Evolutionary conservation across 805 yeast genomes (phyloP).

Genomic region (Sungouiozyma ichnusensis): DNA sequence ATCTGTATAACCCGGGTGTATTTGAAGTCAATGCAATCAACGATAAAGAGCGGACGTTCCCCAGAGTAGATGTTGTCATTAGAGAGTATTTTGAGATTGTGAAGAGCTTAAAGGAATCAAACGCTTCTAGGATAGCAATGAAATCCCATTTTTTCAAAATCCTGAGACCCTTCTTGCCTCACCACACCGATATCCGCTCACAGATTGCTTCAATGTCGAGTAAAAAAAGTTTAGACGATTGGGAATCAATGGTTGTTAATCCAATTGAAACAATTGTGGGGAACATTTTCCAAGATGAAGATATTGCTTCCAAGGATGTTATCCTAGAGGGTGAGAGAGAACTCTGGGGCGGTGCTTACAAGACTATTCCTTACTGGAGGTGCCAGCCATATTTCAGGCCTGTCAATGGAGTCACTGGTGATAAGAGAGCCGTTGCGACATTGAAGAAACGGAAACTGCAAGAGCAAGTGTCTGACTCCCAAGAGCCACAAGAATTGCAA

Average conservation of each 20-base stretch:
- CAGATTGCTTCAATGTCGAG: constrained; percentile 45
- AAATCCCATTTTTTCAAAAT: constrained; percentile 88
- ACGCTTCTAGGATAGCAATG: constrained; percentile 73
- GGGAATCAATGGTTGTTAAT: constrained; percentile 44
- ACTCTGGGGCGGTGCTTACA: constrained; percentile 74
- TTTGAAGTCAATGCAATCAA: constrained; percentile 36
- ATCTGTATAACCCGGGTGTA: constrained; percentile 85
- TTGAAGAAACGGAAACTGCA: constrained; percentile 10
- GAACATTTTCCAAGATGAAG: constrained; percentile 40
- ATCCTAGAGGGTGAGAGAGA: constrained; percentile 45
- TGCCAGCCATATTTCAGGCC: constrained; percentile 91
- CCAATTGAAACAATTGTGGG: constrained; percentile 60
- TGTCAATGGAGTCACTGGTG: constrained; percentile 66
- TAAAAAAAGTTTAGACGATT: constrained; percentile 36
- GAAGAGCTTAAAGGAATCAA: constrained; percentile 31
- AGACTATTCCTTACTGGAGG: constrained; percentile 86
- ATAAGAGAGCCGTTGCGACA: constrained; percentile 28
- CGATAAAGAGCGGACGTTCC: constrained; percentile 57
- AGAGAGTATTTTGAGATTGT: constrained; percentile 87
- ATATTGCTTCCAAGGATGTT: constrained; percentile 46
- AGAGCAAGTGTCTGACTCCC: neutral
- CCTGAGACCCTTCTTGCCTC: constrained; percentile 66
- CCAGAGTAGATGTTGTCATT: constrained; percentile 72
- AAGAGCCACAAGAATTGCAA: too few species aligned
- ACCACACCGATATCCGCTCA: constrained; percentile 70